phyloP scores from a whole-genome alignment of 805 yeast species.

The Candida michaelii region DNA sequence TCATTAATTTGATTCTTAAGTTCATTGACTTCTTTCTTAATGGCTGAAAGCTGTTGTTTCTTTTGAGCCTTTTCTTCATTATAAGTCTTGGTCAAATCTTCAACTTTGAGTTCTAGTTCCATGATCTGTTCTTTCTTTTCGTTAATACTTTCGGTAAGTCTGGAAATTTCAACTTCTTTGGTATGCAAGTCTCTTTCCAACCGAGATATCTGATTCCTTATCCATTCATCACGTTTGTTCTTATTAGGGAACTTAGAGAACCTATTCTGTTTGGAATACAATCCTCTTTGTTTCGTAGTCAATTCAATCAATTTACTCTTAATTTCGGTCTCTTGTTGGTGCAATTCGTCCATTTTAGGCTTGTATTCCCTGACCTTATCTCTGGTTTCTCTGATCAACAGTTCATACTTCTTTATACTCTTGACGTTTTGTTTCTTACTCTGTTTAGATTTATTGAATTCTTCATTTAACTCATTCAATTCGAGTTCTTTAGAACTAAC shows the following conservation, averaged over 20 bases:
- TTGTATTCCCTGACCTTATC: slow-evolving; percentile 30
- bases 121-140: slow-evolving; percentile 24
- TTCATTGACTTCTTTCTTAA: slow-evolving; percentile 39
- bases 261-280: slow-evolving; percentile 73
- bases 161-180: slow-evolving; percentile 23
- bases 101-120: slow-evolving; percentile 13
- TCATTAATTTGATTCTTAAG: slow-evolving; percentile 42
- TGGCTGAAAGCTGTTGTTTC: slow-evolving; percentile 10
- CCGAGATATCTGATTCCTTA: slow-evolving; percentile 48
- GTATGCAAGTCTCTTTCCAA: slow-evolving; percentile 29
- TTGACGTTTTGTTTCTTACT: slow-evolving; percentile 24
- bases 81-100: slow-evolving; percentile 16
- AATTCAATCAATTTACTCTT: slow-evolving; percentile 41
- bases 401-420: slow-evolving; percentile 21
- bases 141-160: slow-evolving; percentile 21
- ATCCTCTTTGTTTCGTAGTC: slow-evolving; percentile 52
- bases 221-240: slow-evolving; percentile 67
- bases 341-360: slow-evolving; percentile 44
- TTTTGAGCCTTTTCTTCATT: slow-evolving; percentile 10
- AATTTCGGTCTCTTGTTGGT: slow-evolving; percentile 38
- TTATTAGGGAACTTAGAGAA: slow-evolving; percentile 55
- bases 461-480: slow-evolving; percentile 41
- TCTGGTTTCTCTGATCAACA: slow-evolving; percentile 37
- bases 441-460: slow-evolving; percentile 29
- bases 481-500: slow-evolving; percentile 52